Evolutionary conservation across 257 asterid genomes (phyloP).

Genomic region (Thymus quinquecostatus): DNA sequence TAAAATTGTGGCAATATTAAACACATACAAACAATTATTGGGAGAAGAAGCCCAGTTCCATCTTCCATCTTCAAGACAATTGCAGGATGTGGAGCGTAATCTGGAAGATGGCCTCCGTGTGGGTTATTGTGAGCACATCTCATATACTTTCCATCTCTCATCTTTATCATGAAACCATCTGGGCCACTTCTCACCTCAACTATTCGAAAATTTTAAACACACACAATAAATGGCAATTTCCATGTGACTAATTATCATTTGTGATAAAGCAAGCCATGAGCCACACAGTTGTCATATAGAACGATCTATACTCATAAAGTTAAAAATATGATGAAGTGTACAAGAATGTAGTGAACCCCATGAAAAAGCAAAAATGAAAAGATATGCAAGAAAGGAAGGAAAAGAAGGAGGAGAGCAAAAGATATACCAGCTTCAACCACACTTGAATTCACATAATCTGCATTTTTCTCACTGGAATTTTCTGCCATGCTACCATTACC

Average conservation of each 20-base stretch:
- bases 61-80: constrained; percentile 97
- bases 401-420: not conserved
- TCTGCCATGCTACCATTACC: constrained; percentile 91
- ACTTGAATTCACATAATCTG: constrained; percentile 85
- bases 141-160: constrained; percentile 90
- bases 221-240: constrained; percentile 5
- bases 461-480: constrained; percentile 69
- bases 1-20: constrained; percentile 18
- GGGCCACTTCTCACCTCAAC: constrained; percentile 96
- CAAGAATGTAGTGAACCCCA: not conserved
- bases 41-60: constrained; percentile 90
- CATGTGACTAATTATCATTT: not conserved
- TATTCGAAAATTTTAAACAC: constrained; percentile 36
- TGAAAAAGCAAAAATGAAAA: not conserved
- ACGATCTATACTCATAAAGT: not conserved
- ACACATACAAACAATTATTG: constrained; percentile 85
- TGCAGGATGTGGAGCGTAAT: constrained; percentile 96
- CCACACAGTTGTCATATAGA: not conserved
- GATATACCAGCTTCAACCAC: constrained; percentile 87
- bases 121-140: constrained; percentile 86
- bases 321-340: not conserved
- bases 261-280: not conserved
- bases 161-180: constrained; percentile 94
- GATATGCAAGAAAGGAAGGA: too few species aligned
- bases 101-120: constrained; percentile 74